phyloP scores from a whole-genome alignment of 2,329 filamentous ascomycete genomes.

The Penicillium polonicum region DNA sequence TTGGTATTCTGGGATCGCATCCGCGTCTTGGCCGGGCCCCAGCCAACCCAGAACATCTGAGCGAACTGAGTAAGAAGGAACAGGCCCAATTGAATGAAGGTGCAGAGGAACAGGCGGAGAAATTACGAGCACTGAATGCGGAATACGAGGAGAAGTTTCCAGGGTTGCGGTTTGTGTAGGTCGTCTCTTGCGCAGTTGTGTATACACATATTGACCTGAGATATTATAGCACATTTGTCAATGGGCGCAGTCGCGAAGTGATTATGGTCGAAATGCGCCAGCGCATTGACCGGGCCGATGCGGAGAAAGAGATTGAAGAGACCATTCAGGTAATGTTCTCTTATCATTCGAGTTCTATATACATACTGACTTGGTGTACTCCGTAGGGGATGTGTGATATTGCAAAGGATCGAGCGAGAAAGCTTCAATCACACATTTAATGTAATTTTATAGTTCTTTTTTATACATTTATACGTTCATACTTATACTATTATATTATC shows the following conservation, averaged over 20 bases:
- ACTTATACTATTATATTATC: too few relatives aligned
- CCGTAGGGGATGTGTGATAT: slow-evolving; percentile 86
- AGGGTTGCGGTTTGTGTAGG: slow-evolving; percentile 72
- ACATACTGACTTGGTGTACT: slow-evolving; percentile 1
- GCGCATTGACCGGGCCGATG: slow-evolving; percentile 68
- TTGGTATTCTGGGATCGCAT: slow-evolving; percentile 75
- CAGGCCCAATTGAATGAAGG: slow-evolving; percentile 70
- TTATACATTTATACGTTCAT: not conserved
- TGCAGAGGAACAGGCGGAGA: slow-evolving; percentile 46
- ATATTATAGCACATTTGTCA: slow-evolving; percentile 70
- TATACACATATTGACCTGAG: slow-evolving; percentile 2
- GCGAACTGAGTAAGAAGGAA: slow-evolving; percentile 74
- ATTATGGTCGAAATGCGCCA: slow-evolving; percentile 80
- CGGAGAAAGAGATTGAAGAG: slow-evolving; percentile 66
- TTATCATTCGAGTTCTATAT: too few relatives aligned
- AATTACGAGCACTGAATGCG: slow-evolving; percentile 65
- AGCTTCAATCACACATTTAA: slow-evolving; percentile 47
- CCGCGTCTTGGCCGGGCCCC: slow-evolving; percentile 70
- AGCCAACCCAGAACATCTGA: slow-evolving; percentile 58
- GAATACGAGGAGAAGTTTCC: slow-evolving; percentile 81
- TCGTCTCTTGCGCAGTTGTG: not conserved
- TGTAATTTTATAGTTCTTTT: not conserved
- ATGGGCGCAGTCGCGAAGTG: slow-evolving; percentile 68
- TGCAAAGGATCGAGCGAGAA: slow-evolving; percentile 72
- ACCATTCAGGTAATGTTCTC: slow-evolving; percentile 64